Percentiles rank a stretch among this genome's conserved stretches.
These are phyloP conservation scores for Fusarium tuaranense DNA, from an alignment of 2,329 filamentous ascomycete species.

Conservation along the genomic window DNA sequence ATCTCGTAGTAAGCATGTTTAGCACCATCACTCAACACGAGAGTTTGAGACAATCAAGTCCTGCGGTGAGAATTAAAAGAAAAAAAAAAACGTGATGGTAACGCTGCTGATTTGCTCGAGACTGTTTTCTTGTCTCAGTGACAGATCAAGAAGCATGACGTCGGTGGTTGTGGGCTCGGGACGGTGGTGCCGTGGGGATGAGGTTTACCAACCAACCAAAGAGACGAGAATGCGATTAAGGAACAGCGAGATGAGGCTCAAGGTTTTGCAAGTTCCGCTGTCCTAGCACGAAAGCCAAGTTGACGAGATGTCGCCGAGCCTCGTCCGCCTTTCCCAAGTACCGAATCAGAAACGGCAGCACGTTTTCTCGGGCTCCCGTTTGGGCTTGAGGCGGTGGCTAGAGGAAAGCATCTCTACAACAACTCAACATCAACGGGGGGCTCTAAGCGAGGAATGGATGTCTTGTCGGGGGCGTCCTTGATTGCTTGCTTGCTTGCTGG, in stretches of 20 bases:
- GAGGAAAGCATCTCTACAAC: not conserved
- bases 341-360: not conserved
- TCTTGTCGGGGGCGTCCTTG: not conserved
- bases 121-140: conserved; percentile 9
- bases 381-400: conserved; percentile 1
- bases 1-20: conserved; percentile 3
- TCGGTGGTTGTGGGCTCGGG: conserved; percentile 24
- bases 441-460: conserved; percentile 2
- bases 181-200: conserved; percentile 17
- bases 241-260: not conserved
- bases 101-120: not conserved
- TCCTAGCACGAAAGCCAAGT: not conserved
- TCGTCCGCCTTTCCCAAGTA: not conserved
- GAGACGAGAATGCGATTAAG: conserved; percentile 18
- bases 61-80: conserved; percentile 13
- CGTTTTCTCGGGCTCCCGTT: not conserved
- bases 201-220: not conserved
- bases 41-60: conserved; percentile 19
- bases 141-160: conserved; percentile 29
- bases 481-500: not conserved
- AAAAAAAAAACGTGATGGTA: conserved; percentile 10
- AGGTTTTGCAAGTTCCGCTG: not conserved
- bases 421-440: not conserved
- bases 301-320: conserved; percentile 8
- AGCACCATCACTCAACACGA: conserved; percentile 19